phyloP scores from a whole-genome alignment of 73 alveolate species.

The Stentor coeruleus region DNA sequence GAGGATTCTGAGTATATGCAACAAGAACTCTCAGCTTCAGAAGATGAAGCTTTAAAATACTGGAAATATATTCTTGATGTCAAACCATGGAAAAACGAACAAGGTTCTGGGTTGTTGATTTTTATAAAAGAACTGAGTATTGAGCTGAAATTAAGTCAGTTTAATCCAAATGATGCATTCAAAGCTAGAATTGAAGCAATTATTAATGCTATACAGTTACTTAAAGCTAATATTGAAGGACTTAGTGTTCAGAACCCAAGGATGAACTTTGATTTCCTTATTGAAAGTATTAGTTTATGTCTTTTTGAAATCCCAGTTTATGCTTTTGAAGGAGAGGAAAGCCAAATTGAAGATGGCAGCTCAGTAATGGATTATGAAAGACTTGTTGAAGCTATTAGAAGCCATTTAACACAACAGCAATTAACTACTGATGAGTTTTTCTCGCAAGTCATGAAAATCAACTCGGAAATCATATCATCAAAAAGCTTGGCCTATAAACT shows the following conservation, averaged over 20 bases:
- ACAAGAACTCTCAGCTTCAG: neutral
- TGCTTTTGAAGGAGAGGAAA: neutral
- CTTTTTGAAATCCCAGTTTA: neutral
- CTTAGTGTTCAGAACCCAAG: neutral
- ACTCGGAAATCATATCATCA: neutral
- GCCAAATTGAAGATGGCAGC: neutral
- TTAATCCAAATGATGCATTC: neutral
- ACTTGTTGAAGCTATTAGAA: neutral
- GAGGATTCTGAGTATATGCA: neutral
- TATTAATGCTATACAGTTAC: neutral
- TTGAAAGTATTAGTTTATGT: neutral
- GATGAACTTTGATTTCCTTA: neutral
- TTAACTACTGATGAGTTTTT: neutral
- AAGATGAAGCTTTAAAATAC: neutral
- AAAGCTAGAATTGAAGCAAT: neutral
- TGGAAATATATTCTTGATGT: slow-evolving; percentile 18
- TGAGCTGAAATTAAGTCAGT: neutral
- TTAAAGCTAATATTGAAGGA: slow-evolving; percentile 10
- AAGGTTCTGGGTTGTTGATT: neutral
- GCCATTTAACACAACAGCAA: neutral
- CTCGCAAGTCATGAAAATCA: neutral
- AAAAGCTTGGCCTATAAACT: neutral
- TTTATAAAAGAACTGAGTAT: slow-evolving; percentile 7
- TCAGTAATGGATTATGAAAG: neutral
- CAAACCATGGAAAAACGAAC: slow-evolving; percentile 2